These are phyloP conservation scores for Gryganskiella cystojenkinii DNA, from an alignment of 192 early-diverging fungal species.

Conservation along the genomic window DNA sequence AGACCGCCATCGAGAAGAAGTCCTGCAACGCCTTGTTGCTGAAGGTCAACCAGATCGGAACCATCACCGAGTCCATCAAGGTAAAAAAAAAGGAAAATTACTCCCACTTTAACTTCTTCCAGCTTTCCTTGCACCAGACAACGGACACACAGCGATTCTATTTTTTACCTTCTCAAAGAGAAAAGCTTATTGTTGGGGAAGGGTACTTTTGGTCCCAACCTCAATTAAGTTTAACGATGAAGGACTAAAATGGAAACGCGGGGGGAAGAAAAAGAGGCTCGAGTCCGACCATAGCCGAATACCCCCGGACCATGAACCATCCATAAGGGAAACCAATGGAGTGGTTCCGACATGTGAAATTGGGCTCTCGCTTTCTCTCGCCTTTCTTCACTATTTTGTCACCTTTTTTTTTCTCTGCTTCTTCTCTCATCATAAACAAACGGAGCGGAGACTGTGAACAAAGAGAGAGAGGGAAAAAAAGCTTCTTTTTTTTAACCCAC, in stretches of 20 bases:
- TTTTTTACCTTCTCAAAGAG: not conserved
- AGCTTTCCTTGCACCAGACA: not conserved
- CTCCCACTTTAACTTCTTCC: not conserved
- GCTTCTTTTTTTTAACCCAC: not conserved
- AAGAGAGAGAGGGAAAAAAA: slow-evolving; percentile 5
- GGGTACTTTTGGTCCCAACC: not conserved
- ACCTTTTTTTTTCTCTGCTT: not conserved
- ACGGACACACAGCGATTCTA: not conserved
- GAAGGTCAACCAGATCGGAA: slow-evolving; percentile 99
- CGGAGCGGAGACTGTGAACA: not conserved
- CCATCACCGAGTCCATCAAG: slow-evolving; percentile 92
- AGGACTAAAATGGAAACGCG: not conserved
- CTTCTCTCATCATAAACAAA: not conserved
- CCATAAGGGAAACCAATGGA: no score
- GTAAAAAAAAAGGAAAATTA: slow-evolving; percentile 30
- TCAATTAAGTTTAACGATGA: no score
- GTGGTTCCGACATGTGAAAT: no score
- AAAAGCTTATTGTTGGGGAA: not conserved
- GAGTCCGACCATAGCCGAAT: no score
- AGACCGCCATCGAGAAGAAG: slow-evolving; percentile 92
- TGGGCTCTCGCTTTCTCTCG: not conserved
- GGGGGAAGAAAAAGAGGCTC: no score
- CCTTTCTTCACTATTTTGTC: not conserved
- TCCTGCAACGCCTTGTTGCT: slow-evolving; percentile 94
- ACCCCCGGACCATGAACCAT: no score